These are phyloP conservation scores for Phytophthora pisi DNA, from an alignment of 352 stramenopile species.

Conservation along the genomic window DNA sequence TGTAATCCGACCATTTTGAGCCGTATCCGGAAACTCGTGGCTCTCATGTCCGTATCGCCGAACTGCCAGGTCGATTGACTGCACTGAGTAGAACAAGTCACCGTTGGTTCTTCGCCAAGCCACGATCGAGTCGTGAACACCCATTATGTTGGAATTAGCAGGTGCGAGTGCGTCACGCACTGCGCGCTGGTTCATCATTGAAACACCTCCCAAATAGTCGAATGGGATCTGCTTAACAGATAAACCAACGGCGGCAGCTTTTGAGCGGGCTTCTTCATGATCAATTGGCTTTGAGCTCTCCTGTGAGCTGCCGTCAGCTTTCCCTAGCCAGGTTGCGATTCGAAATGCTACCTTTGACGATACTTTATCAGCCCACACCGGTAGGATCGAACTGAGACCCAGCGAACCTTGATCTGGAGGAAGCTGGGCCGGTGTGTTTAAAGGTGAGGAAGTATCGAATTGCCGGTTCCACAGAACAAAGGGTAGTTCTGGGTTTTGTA, in stretches of 20 bases:
- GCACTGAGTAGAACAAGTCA: slow-evolving; percentile 38
- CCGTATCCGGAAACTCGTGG: slow-evolving; percentile 40
- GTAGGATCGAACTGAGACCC: slow-evolving; percentile 14
- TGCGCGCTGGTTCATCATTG: slow-evolving; percentile 7
- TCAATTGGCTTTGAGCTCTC: slow-evolving; percentile 7
- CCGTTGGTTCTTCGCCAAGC: slow-evolving; percentile 37
- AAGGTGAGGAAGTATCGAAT: slow-evolving; percentile 2
- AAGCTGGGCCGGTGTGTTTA: background rate
- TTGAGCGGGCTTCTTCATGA: slow-evolving; percentile 7
- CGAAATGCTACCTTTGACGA: slow-evolving; percentile 20
- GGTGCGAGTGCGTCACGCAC: slow-evolving; percentile 25
- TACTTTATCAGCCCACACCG: slow-evolving; percentile 13
- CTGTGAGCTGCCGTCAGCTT: background rate
- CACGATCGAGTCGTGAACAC: slow-evolving; percentile 22
- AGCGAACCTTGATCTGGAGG: background rate
- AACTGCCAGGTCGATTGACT: slow-evolving; percentile 18
- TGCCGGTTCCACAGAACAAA: slow-evolving; percentile 28
- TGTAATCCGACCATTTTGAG: slow-evolving; percentile 26
- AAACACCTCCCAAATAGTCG: slow-evolving; percentile 24
- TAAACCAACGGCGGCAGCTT: background rate
- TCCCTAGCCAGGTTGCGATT: slow-evolving; percentile 27
- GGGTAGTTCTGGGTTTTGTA: slow-evolving; percentile 10
- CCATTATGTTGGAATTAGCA: slow-evolving; percentile 21
- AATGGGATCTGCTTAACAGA: slow-evolving; percentile 27
- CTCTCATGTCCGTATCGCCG: slow-evolving; percentile 40